phyloP scores from a whole-genome alignment of 495 filamentous ascomycete genomes.

The Aspergillus incahuasiensis region DNA sequence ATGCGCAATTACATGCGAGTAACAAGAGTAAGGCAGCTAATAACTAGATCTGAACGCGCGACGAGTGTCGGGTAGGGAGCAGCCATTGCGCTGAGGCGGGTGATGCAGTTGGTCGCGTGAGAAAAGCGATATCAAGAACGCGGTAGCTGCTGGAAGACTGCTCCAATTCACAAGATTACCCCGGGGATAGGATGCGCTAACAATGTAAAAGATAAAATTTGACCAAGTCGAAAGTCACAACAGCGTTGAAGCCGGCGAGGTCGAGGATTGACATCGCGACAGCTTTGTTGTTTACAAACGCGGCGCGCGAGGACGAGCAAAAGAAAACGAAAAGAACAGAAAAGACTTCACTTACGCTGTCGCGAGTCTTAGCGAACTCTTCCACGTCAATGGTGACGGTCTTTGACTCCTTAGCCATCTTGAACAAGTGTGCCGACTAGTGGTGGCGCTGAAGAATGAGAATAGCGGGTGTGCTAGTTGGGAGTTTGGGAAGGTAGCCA shows the following conservation, averaged over 20 bases:
- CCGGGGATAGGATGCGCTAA: not conserved
- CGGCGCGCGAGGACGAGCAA: not conserved
- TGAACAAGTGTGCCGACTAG: not conserved
- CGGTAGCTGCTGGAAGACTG: not conserved
- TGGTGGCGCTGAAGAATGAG: not conserved
- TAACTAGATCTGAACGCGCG: slow-evolving; percentile 3
- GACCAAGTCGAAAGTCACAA: not conserved
- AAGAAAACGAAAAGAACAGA: slow-evolving; percentile 5
- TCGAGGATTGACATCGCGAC: not conserved
- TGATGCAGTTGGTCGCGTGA: slow-evolving; percentile 1
- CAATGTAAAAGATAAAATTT: not conserved
- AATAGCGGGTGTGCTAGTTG: not conserved
- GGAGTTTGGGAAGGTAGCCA: slow-evolving; percentile 2
- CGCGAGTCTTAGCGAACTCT: slow-evolving; percentile 58
- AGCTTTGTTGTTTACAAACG: not conserved
- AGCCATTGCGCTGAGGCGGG: slow-evolving; percentile 9
- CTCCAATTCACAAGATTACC: not conserved
- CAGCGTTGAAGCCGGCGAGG: not conserved
- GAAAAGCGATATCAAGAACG: not conserved
- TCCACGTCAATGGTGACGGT: slow-evolving; percentile 50
- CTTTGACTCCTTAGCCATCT: slow-evolving; percentile 33
- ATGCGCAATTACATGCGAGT: not conserved
- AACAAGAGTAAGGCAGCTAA: not conserved
- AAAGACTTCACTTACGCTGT: slow-evolving; percentile 50
- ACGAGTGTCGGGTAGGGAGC: slow-evolving; percentile 7